phyloP scores from a whole-genome alignment of 331 rosid genomes.

The Spiraea crenata region DNA sequence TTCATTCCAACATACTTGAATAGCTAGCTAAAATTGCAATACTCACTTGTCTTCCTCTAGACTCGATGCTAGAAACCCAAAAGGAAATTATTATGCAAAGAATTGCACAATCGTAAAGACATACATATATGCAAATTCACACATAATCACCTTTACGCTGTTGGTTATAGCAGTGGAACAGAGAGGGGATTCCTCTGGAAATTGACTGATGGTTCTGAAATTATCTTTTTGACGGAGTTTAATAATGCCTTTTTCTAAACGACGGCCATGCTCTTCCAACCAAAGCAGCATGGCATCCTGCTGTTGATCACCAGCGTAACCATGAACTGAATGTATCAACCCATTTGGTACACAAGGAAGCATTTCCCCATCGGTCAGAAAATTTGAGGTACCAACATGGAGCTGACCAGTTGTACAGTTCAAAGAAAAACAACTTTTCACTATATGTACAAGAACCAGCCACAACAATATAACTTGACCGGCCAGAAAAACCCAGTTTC shows the following conservation, averaged over 20 bases:
- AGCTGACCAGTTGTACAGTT: constrained; percentile 70
- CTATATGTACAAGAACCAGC: constrained; percentile 51
- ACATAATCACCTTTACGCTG: constrained; percentile 61
- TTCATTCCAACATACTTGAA: constrained; percentile 14
- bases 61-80: constrained; percentile 13
- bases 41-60: constrained; percentile 3
- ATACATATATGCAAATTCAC: background rate
- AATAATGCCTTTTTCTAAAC: constrained; percentile 65
- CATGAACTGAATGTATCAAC: constrained; percentile 46
- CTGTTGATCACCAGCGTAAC: constrained; percentile 36
- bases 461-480: constrained; percentile 52
- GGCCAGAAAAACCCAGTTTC: constrained; percentile 33
- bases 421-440: constrained; percentile 68
- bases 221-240: constrained; percentile 47
- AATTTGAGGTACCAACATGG: constrained; percentile 60
- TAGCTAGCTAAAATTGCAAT: background rate
- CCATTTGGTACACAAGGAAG: constrained; percentile 76
- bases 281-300: constrained; percentile 87
- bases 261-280: constrained; percentile 89
- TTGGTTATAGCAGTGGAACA: constrained; percentile 74
- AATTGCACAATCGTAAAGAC: background rate
- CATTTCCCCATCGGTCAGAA: constrained; percentile 52
- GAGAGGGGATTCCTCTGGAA: constrained; percentile 72
- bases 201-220: constrained; percentile 53
- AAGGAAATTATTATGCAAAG: constrained; percentile 4